Base-by-base conservation (phyloP, 305 asterid species). In the Ajuga reptans region DNA sequence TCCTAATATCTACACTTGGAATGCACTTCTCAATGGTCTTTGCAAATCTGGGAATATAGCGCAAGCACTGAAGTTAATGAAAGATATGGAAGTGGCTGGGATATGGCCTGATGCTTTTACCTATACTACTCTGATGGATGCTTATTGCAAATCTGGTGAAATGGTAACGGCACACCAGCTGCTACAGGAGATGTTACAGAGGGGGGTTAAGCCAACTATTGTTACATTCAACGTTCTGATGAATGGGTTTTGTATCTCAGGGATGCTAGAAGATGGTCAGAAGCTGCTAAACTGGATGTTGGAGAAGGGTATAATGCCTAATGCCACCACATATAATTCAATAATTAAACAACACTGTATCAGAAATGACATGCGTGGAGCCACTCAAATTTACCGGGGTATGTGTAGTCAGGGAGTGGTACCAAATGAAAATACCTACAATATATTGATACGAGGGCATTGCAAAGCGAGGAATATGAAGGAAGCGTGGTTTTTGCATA, bases 381-480 rank as follows among this genome's bases (percentile, higher is more conserved):
- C 96, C 41, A 80, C 84, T 53, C 89, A 79, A 17, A 78, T 85
- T 64, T 89, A 73, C 75, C 80, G 79, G 65, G 85, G 58, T 18
- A 93, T 93, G 96, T 61, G 74, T 56, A 39, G 58, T 64, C 75
- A 74, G 62, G 92, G 92, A 73, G 92, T 87, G 77, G 45, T 56
- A 69, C 91, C 96, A 33, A 76, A 89, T 80, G 89, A 64, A 69
- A 86, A 81, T 69, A 83, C 96, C 21, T 93, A 79, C 52, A 86
- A 84, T 75, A 87, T 91, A 79, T 46, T 93, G 74, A 75, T 90
- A 78, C 84, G 87, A 79, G 99, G 97, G 71, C 99, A 90, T 77
- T 87, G 96, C 77, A 93, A 86, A 77, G 94, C 90, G 46, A 89
- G 99, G 81, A 93, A 93, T 78, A 93, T 93, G 97, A 93, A 91